Conservation (phyloP, 257 asterid genomes). For the Euphrasia confusa region DNA sequence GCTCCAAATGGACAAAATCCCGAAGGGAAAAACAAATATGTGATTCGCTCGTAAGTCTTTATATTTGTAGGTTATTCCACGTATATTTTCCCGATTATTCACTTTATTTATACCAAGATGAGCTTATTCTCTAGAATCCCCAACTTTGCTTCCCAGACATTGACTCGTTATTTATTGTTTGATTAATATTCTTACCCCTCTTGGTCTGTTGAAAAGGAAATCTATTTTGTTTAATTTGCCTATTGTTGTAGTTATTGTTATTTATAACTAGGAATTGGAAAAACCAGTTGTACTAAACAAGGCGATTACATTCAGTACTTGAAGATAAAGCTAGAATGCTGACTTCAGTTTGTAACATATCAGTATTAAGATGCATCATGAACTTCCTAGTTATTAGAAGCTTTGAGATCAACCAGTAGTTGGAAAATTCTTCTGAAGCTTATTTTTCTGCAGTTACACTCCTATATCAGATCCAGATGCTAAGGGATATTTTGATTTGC, state of each 20-base stretch:
- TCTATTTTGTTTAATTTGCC: not conserved
- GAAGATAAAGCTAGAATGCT: not conserved
- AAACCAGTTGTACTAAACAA: slow-evolving; percentile 11
- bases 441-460: slow-evolving; percentile 70
- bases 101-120: slow-evolving; percentile 7
- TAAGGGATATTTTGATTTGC: slow-evolving; percentile 82
- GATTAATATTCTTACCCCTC: slow-evolving; percentile 4
- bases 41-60: slow-evolving; percentile 83
- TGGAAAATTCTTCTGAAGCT: slow-evolving; percentile 26
- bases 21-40: slow-evolving; percentile 86
- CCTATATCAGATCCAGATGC: slow-evolving; percentile 91
- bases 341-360: slow-evolving; percentile 19
- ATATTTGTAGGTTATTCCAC: slow-evolving; percentile 11
- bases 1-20: slow-evolving; percentile 77
- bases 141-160: slow-evolving; percentile 2
- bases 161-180: not conserved
- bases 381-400: slow-evolving; percentile 19
- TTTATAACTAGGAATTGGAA: slow-evolving; percentile 12
- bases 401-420: slow-evolving; percentile 16
- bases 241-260: slow-evolving; percentile 11
- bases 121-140: slow-evolving; percentile 13
- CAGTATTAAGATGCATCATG: slow-evolving; percentile 22
- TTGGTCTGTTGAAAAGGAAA: slow-evolving; percentile 6
- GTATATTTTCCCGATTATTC: slow-evolving; percentile 2
- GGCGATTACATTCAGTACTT: slow-evolving; percentile 6